Base-by-base conservation (phyloP, 805 yeast species). In the Barnettozyma vustinii region DNA sequence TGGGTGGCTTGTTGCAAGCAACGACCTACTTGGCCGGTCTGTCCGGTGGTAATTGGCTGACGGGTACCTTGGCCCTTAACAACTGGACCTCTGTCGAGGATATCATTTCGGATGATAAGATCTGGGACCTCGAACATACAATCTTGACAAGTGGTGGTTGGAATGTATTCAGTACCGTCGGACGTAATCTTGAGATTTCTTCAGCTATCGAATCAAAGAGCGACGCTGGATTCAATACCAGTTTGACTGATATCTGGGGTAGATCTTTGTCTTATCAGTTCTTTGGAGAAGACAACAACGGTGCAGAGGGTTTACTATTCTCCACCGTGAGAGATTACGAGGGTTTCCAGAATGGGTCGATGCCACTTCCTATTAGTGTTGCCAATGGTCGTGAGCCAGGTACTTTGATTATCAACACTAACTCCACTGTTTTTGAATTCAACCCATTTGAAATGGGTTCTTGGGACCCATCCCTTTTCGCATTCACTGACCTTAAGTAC, bases 41-140 rank as follows among this genome's bases (percentile, higher is more conserved):
- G 32, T 83, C 92, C 2, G 96, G 96, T 39, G 95, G 96, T 43
- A 75, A 84, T 23, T 87, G 95, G 95, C 68, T 87, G 47, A 71
- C 87, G 25, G 84, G 87, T 1, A 76, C 91, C 9, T 65, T 88
- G 27, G 80, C 77, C 0, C 71, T 76, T 60, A 86, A 88, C 62
- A 81, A 83, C 60, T 89, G 85, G 82, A 79, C 90, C 9, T 71
- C 85, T 12, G 79, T 87, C 21, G 83, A 81, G 55, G 80, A 72
- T 2, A 77, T 87, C 36, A 66, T 79, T 26, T 42, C 53, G 3
- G 72, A 73, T 43, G 61, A 66, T 21, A 73, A 75, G 0, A 74
- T 86, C 48, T 88, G 96, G 96, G 79, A 87, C 56, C 71, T 88
- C 46, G 71, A 72, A 12, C 69, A 80, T 54, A 73, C 83, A 4